A percentile compares a stretch with the other conserved stretches of the same genome.
These are phyloP conservation scores for Vitis vinifera DNA, from an alignment of 164 flowering plant species.

Conservation along the genomic window ASM3070453v1 NC_081813.1:7354001-7354500, in stretches of 20 bases:
- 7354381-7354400: neutral
- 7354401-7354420: neutral
- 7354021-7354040: slow-evolving; percentile 55
- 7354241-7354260: slow-evolving; percentile 45
- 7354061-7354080: slow-evolving; percentile 76
- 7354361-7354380: slow-evolving; percentile 32
- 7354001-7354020: slow-evolving; percentile 62
- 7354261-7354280: slow-evolving; percentile 51
- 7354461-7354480: too few relatives aligned
- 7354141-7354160: slow-evolving; percentile 52
- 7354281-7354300: slow-evolving; percentile 82
- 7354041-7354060: slow-evolving; percentile 43
- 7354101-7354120: slow-evolving; percentile 59
- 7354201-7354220: slow-evolving; percentile 50
- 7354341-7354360: slow-evolving; percentile 22
- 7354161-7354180: slow-evolving; percentile 76
- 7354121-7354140: slow-evolving; percentile 74
- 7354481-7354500: too few relatives aligned
- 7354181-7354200: slow-evolving; percentile 57
- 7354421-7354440: too few relatives aligned
- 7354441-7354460: too few relatives aligned
- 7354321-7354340: slow-evolving; percentile 9
- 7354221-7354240: slow-evolving; percentile 49
- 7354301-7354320: slow-evolving; percentile 69
- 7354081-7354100: slow-evolving; percentile 66